Conservation (phyloP, 352 stramenopile genomes). For the Pythium plurisporium region DNA sequence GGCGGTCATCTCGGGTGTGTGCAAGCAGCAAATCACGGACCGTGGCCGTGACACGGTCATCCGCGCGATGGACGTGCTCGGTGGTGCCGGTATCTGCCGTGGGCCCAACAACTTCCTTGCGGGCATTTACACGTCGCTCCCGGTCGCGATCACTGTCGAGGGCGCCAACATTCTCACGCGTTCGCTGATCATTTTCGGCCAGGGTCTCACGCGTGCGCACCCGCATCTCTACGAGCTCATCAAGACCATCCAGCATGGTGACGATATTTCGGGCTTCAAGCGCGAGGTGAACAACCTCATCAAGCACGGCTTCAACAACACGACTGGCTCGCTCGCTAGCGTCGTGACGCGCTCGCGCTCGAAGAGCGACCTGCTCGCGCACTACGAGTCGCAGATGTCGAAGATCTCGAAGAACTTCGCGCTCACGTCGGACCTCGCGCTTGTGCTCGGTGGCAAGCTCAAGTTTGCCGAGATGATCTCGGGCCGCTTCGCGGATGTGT, state of each 20-base stretch:
- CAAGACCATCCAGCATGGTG: constrained; percentile 93
- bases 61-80: constrained; percentile 96
- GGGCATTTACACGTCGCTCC: constrained; percentile 95
- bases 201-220: constrained; percentile 96
- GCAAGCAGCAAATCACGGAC: constrained; percentile 99
- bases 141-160: constrained; percentile 97
- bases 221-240: constrained; percentile 98
- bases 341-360: constrained; percentile 91
- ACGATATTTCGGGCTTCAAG: constrained; percentile 93
- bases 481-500: constrained; percentile 94
- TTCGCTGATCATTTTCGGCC: constrained; percentile 97
- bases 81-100: constrained; percentile 95
- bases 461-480: constrained; percentile 99
- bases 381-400: constrained; percentile 97
- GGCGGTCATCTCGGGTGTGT: constrained; percentile 97
- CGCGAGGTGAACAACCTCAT: constrained; percentile 94
- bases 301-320: constrained; percentile 92
- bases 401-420: constrained; percentile 97
- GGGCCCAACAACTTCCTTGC: constrained; percentile 96
- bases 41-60: constrained; percentile 94
- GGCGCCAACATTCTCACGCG: constrained; percentile 98
- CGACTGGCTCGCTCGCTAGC: constrained; percentile 81
- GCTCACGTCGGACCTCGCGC: constrained; percentile 92
- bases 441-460: constrained; percentile 96
- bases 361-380: constrained; percentile 89